Percentiles rank a stretch among this genome's conserved stretches.
These are phyloP conservation scores for Solanum peruvianum DNA, from an alignment of 257 asterid genomes.

Conservation along the genomic window DNA sequence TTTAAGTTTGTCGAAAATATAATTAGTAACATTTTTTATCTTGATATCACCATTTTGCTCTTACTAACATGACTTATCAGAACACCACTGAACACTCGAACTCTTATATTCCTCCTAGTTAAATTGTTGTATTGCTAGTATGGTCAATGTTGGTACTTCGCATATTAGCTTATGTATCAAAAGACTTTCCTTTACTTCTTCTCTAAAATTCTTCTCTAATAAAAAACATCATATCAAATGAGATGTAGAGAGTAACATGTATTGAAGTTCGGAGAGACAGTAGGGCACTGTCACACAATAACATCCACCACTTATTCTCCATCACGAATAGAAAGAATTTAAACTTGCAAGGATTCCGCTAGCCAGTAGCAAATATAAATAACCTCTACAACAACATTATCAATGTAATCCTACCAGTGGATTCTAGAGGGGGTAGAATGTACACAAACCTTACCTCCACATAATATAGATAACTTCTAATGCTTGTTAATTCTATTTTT, in stretches of 20 bases:
- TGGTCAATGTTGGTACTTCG: background rate
- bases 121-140: background rate
- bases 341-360: background rate
- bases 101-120: background rate
- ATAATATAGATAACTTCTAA: background rate
- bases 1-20: background rate
- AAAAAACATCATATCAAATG: background rate
- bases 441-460: background rate
- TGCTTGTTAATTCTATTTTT: background rate
- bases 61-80: background rate
- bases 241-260: background rate
- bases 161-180: background rate
- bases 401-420: background rate
- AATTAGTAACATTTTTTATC: background rate
- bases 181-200: background rate
- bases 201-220: background rate
- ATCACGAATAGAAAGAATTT: background rate
- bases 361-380: background rate
- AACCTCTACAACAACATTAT: background rate
- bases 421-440: background rate
- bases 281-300: background rate
- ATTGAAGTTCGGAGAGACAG: background rate
- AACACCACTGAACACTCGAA: background rate
- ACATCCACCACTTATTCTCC: background rate
- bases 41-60: background rate